phyloP scores from a whole-genome alignment of 441 rosid species.

The Corymbia citriodora region DNA sequence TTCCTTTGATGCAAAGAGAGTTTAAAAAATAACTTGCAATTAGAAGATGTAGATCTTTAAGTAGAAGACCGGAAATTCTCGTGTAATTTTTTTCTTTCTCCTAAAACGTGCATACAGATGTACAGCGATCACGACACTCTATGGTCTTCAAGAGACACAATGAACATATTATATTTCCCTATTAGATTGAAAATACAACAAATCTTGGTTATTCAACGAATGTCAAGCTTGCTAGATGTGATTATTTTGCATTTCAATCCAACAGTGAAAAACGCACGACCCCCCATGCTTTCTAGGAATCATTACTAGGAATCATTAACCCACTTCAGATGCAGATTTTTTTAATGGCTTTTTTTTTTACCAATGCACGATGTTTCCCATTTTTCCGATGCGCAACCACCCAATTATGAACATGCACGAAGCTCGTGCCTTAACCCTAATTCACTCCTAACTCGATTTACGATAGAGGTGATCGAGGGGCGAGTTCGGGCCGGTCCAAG shows the following conservation, averaged over 20 bases:
- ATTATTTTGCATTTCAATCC: neutral
- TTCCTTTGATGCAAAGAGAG: neutral
- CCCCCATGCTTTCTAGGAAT: neutral
- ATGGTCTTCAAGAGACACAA: accelerated
- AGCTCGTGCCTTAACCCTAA: neutral
- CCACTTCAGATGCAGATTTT: accelerated
- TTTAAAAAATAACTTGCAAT: neutral
- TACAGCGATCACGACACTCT: neutral
- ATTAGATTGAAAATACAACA: neutral
- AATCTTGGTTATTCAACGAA: accelerated
- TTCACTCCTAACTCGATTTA: neutral
- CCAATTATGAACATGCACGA: neutral
- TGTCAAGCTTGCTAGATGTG: neutral
- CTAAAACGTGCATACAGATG: neutral
- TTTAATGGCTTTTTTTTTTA: neutral
- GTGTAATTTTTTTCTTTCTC: neutral
- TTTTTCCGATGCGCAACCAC: neutral
- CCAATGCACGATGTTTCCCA: neutral
- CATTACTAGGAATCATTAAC: neutral
- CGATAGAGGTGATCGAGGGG: neutral
- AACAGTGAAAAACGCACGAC: neutral
- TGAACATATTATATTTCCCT: neutral
- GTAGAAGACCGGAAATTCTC: neutral
- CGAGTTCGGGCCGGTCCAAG: neutral
- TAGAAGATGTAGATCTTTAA: neutral